Percentiles rank a stretch among this genome's conserved stretches.
Evolutionary conservation across 148 eudicot species (phyloP).

Genomic region (Nyssa sinensis): DNA sequence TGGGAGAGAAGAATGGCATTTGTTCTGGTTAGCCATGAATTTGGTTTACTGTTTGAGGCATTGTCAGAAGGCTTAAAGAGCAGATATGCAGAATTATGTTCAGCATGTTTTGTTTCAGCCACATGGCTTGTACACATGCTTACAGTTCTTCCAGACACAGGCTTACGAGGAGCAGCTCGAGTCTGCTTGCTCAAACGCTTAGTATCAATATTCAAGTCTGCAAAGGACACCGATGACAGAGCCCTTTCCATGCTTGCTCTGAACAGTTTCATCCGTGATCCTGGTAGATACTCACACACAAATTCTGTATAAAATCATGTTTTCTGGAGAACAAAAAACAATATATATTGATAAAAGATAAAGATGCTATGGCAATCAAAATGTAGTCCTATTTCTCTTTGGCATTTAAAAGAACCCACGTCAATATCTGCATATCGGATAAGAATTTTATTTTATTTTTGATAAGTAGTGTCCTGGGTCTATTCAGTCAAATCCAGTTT

Average conservation of each 20-base stretch:
- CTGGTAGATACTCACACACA: slow-evolving; percentile 27
- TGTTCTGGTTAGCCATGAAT: slow-evolving; percentile 50
- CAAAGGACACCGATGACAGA: slow-evolving; percentile 39
- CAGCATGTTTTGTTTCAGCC: slow-evolving; percentile 45
- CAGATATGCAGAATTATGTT: slow-evolving; percentile 39
- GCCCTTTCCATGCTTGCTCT: slow-evolving; percentile 52
- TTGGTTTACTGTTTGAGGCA: slow-evolving; percentile 49
- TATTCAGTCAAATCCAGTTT: background rate
- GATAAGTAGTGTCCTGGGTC: background rate
- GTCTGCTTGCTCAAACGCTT: slow-evolving; percentile 46
- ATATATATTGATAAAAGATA: too few relatives aligned
- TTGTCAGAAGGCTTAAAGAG: slow-evolving; percentile 48
- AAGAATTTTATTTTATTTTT: background rate
- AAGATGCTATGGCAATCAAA: background rate
- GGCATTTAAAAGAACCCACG: background rate
- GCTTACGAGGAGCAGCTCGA: slow-evolving; percentile 48
- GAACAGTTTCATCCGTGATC: slow-evolving; percentile 40
- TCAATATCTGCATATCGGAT: background rate
- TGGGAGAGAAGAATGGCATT: slow-evolving; percentile 54
- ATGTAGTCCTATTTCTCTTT: background rate
- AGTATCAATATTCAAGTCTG: slow-evolving; percentile 41
- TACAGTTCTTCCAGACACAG: slow-evolving; percentile 47
- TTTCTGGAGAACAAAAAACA: background rate
- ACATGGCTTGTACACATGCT: slow-evolving; percentile 56
- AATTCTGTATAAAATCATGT: background rate